Evolutionary conservation across 2,329 filamentous ascomycete genomes (phyloP), one percentile per base, ranked within the genome.

Genomic region (Colletotrichum sp.): DNA sequence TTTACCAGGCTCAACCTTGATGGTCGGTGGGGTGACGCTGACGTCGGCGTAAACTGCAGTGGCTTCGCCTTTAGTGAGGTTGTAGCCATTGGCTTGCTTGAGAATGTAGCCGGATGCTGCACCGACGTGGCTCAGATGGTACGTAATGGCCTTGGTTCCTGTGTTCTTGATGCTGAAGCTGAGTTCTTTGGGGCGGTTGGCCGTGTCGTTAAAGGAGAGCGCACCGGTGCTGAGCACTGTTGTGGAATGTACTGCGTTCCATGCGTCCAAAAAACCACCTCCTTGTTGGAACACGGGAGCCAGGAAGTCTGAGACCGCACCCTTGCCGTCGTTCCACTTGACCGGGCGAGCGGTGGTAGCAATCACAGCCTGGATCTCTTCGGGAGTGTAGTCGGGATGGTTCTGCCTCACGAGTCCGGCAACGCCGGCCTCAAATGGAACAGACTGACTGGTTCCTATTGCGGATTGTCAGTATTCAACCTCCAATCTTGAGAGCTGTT

Each of bases 401-500:
- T 55, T 73, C 43, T 75, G 69, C 21, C 64, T 73, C 21, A 75
- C 56, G 6, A 85, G 79, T 34, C 82, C 83, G 61, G 80, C 78
- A 43, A 82, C 79, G 38, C 83, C 87, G n/a, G 87, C 85, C 5
- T 83, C 80, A 43, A 86, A 82, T 7, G 86, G 86, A 43, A 83
- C 82, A 6, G 86, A 80, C 86, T 89, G 88, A 3, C 86, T 87
- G 2, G 88, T 89, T 36, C 87, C 87, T 74, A 13, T 63, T 70
- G 14, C 56, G 18, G n/a, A 30, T 6, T 36, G 4, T 18, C 21
- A 63, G 21, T 13, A 52, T 13, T 26, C 1, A 26, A 24, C 12
- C 32, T 0, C n/a, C 8, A 4, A 5, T 26, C 7, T 21, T 1
- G 10, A 38, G 21, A 28, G 21, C 1, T 8, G 7, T 1, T 16